These are phyloP conservation scores for Globisporangium abappressorium DNA, from an alignment of 352 stramenopile genomes.

Conservation along the genomic window DNA sequence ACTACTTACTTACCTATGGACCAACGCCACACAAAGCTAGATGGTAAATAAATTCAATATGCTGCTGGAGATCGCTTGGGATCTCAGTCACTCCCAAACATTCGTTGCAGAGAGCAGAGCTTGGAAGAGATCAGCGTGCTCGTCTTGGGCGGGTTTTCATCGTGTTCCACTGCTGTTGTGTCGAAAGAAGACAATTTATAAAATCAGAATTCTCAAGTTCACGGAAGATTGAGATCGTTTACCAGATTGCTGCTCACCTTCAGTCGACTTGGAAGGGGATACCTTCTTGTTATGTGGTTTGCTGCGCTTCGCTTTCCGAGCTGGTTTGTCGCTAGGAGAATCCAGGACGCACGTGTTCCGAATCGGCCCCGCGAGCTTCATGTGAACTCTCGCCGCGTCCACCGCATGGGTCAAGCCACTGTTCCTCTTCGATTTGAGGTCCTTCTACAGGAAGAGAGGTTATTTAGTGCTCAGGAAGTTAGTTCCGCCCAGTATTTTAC, in stretches of 20 bases:
- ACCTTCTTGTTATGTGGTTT: neutral
- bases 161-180: neutral
- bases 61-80: neutral
- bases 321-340: neutral
- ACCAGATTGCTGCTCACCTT: neutral
- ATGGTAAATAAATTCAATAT: neutral
- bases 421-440: neutral
- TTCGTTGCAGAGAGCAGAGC: conserved; percentile 44
- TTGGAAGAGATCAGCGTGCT: conserved; percentile 8
- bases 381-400: neutral
- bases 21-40: neutral
- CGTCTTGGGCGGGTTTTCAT: neutral
- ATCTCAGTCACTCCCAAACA: conserved; percentile 32
- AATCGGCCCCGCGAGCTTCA: neutral
- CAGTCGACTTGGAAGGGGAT: neutral
- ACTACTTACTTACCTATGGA: neutral
- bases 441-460: neutral
- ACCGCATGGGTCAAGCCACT: neutral
- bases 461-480: neutral
- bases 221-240: neutral
- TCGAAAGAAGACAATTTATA: neutral
- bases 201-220: neutral
- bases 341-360: conserved; percentile 5
- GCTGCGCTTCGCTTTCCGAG: conserved; percentile 1
- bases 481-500: neutral